Conservation (phyloP, 169 alveolate genomes). For the Neospora caninum region DNA sequence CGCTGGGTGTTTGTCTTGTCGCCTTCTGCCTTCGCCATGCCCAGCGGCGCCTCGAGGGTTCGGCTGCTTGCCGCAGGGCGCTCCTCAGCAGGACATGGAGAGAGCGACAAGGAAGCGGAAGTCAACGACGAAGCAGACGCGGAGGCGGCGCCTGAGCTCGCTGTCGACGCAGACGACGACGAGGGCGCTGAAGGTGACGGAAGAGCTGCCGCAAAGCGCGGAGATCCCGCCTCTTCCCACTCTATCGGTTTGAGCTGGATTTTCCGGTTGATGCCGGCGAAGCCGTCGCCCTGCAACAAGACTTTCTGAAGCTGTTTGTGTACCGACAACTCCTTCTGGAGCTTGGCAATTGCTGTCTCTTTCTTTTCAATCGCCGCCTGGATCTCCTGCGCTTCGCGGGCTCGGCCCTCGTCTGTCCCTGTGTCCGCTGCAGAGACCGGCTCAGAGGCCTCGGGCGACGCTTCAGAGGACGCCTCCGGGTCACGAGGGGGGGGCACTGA, state of each 20-base stretch:
- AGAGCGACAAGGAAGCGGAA: background rate
- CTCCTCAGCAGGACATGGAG: background rate
- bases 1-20: background rate
- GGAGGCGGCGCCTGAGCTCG: too few relatives aligned
- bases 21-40: background rate
- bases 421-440: background rate
- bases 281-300: conserved; percentile 92
- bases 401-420: background rate
- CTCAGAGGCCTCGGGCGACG: background rate
- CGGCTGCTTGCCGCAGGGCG: background rate
- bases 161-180: background rate
- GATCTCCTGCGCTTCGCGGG: conserved; percentile 27
- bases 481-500: background rate
- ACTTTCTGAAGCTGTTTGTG: conserved; percentile 86
- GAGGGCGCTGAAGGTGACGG: background rate
- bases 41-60: background rate
- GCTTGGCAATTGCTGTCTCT: background rate
- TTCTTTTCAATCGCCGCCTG: conserved; percentile 67
- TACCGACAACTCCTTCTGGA: conserved; percentile 62
- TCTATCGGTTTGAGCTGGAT: conserved; percentile 91
- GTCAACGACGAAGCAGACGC: too few relatives aligned
- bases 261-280: conserved; percentile 95
- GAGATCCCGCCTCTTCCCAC: conserved; percentile 63
- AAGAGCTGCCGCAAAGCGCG: too few relatives aligned
- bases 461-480: conserved; percentile 26